Conservation (phyloP, 176 grass and related monocot genomes). For the Tillandsia fasciculata region DNA sequence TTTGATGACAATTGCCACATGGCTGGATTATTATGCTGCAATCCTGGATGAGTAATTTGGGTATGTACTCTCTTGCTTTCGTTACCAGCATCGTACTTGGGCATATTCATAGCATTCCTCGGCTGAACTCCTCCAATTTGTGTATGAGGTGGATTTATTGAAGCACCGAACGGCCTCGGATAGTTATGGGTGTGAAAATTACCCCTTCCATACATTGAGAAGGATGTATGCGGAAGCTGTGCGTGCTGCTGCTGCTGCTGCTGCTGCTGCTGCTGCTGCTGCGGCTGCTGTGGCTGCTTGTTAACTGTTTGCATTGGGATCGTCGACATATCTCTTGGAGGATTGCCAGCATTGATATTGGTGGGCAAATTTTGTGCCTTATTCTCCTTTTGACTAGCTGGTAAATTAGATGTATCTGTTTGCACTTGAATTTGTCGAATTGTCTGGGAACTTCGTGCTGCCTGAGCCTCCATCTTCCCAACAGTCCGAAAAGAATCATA, state of each 20-base stretch:
- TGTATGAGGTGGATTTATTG: constrained; percentile 35
- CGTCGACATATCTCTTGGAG: constrained; percentile 9
- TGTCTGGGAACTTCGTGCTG: constrained; percentile 28
- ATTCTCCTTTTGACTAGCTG: constrained; percentile 40
- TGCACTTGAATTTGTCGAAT: constrained; percentile 27
- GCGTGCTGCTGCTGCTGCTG: constrained; percentile 34
- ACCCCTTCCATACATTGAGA: constrained; percentile 48
- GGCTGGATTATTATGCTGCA: constrained; percentile 37
- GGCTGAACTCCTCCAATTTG: constrained; percentile 19
- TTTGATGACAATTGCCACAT: constrained; percentile 34
- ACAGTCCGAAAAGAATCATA: constrained; percentile 21
- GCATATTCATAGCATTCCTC: constrained; percentile 13
- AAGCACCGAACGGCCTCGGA: constrained; percentile 34
- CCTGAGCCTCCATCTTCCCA: constrained; percentile 38
- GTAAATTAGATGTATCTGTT: constrained; percentile 2
- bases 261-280: constrained; percentile 17
- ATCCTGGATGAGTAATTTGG: constrained; percentile 9
- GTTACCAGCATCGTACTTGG: constrained; percentile 2
- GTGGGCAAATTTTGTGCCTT: constrained; percentile 26
- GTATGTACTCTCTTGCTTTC: constrained; percentile 16
- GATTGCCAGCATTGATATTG: constrained; percentile 30
- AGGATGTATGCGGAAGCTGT: constrained; percentile 51
- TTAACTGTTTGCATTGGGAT: constrained; percentile 12
- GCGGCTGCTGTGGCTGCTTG: background rate
- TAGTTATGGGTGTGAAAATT: constrained; percentile 41